Evolutionary conservation across 2,329 filamentous ascomycete genomes (phyloP).

Genomic region (Verticillium isaacii): DNA sequence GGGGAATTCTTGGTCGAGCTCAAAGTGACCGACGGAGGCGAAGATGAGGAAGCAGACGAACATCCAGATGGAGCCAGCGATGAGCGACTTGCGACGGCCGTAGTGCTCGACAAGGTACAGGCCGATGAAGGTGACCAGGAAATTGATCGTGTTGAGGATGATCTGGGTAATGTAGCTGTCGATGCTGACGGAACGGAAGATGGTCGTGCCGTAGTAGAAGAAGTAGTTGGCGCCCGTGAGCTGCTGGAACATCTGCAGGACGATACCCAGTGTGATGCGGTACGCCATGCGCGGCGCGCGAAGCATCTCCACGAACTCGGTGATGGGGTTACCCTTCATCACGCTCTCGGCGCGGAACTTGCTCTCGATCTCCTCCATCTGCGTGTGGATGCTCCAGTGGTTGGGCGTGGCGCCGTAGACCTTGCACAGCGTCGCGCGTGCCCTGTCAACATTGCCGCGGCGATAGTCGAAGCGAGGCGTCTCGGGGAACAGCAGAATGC

Average conservation of each 20-base stretch:
- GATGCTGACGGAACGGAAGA: constrained; percentile 39
- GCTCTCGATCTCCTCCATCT: constrained; percentile 48
- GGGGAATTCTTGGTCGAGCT: constrained; percentile 30
- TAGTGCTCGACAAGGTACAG: constrained; percentile 67
- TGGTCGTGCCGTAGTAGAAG: constrained; percentile 59
- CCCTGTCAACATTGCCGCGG: constrained; percentile 39
- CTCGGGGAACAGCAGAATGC: constrained; percentile 46
- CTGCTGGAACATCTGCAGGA: constrained; percentile 62
- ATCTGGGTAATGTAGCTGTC: constrained; percentile 64
- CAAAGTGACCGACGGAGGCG: constrained; percentile 47
- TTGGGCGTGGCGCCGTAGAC: constrained; percentile 40
- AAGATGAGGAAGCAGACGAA: constrained; percentile 56
- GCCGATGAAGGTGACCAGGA: constrained; percentile 61
- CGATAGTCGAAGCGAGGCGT: constrained; percentile 48
- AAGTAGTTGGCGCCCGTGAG: constrained; percentile 65
- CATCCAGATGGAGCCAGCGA: constrained; percentile 59
- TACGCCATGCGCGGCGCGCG: constrained; percentile 60
- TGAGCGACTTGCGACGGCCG: constrained; percentile 59
- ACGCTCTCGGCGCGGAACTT: constrained; percentile 45
- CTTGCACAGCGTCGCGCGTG: constrained; percentile 39
- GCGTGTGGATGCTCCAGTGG: constrained; percentile 39
- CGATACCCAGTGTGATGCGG: constrained; percentile 54
- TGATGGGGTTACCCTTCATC: constrained; percentile 32
- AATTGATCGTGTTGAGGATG: constrained; percentile 64
- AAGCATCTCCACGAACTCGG: constrained; percentile 55